phyloP scores from a whole-genome alignment of 345 rosid genomes.

The Cochlearia excelsa region DNA sequence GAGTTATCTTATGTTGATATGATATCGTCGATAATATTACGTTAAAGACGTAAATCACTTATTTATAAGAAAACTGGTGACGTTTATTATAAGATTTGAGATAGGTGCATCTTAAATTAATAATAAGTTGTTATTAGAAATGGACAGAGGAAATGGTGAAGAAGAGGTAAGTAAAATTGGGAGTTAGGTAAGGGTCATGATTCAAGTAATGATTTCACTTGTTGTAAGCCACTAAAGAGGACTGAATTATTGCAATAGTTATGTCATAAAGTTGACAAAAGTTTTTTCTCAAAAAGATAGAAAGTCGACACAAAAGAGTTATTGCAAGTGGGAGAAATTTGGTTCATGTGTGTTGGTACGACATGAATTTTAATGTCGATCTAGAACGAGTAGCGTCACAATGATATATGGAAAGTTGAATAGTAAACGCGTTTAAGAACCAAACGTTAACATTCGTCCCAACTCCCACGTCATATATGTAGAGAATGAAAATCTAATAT shows the following conservation, averaged over 20 bases:
- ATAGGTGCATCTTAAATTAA: not conserved
- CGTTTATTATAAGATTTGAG: too few species aligned
- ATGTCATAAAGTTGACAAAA: too few species aligned
- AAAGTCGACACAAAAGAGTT: not conserved
- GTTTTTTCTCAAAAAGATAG: constrained; percentile 9
- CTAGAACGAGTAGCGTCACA: constrained; percentile 17
- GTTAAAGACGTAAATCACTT: too few species aligned
- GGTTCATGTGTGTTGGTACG: constrained; percentile 30
- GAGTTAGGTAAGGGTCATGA: constrained; percentile 14
- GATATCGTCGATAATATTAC: too few species aligned
- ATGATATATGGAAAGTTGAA: constrained; percentile 16
- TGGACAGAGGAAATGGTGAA: too few species aligned
- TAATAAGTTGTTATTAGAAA: too few species aligned
- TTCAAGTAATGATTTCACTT: constrained; percentile 18
- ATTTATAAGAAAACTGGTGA: too few species aligned
- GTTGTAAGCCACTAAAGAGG: constrained; percentile 26
- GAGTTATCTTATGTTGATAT: too few species aligned
- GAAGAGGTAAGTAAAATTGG: constrained; percentile 1
- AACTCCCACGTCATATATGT: too few species aligned
- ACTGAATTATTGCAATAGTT: not conserved
- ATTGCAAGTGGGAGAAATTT: constrained; percentile 18
- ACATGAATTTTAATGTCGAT: constrained; percentile 26
- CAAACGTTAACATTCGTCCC: not conserved
- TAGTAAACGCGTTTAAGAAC: constrained; percentile 4
- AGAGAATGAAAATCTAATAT: too few species aligned